Evolutionary conservation across 2,329 filamentous ascomycete species (phyloP).

Genomic region (Alternaria brassicae): DNA sequence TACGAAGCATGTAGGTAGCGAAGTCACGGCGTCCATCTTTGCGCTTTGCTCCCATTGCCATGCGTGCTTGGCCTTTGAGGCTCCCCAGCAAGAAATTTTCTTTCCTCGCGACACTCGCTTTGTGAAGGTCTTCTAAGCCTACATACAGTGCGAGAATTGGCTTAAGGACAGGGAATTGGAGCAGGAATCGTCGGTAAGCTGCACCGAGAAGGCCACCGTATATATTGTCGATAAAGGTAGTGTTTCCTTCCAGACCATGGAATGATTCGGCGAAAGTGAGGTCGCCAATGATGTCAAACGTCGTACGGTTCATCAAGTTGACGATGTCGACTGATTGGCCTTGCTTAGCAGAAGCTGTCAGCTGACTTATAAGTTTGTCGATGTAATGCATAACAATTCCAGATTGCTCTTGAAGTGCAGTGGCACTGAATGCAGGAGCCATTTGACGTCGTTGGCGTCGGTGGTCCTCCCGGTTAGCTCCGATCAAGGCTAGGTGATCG

Average conservation of each 20-base stretch:
- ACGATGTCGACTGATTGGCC: not conserved
- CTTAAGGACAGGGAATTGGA: not conserved
- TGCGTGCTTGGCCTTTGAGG: not conserved
- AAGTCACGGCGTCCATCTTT: conserved; percentile 1
- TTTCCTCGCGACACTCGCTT: not conserved
- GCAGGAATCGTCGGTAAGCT: not conserved
- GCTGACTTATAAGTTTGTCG: not conserved
- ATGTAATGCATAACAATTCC: not conserved
- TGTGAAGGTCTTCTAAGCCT: not conserved
- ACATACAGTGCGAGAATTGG: not conserved
- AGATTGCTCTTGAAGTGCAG: not conserved
- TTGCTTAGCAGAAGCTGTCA: not conserved
- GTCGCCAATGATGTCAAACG: no score
- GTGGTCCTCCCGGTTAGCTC: conserved; percentile 3
- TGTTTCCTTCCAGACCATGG: not conserved
- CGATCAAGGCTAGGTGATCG: not conserved
- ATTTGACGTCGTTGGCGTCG: conserved; percentile 2
- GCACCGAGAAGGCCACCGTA: not conserved
- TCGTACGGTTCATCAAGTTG: not conserved
- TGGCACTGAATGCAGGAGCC: not conserved
- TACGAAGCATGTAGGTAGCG: conserved; percentile 2
- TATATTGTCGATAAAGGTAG: not conserved
- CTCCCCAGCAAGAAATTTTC: not conserved
- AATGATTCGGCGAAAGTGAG: not conserved
- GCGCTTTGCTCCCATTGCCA: not conserved